Conservation (phyloP, 306 rosid genomes). For the Castanopsis chinensis region DNA sequence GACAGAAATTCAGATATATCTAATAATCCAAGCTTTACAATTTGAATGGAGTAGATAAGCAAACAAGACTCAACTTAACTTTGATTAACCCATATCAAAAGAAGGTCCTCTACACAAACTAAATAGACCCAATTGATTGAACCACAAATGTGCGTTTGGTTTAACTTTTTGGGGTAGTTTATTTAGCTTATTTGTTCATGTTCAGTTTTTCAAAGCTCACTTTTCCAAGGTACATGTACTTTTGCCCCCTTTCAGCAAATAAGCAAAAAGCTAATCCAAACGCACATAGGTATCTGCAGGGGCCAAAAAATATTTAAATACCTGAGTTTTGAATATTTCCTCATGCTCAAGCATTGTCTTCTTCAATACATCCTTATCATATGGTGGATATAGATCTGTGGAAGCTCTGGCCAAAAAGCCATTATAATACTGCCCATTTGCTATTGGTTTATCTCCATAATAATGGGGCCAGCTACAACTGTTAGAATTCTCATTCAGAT, state of each 20-base stretch:
- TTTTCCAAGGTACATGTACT: too few relatives aligned
- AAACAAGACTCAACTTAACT: slow-evolving; percentile 7
- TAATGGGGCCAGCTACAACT: slow-evolving; percentile 81
- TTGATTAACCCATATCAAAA: slow-evolving; percentile 15
- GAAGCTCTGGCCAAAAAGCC: slow-evolving; percentile 46
- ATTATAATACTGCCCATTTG: slow-evolving; percentile 66
- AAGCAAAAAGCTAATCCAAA: too few relatives aligned
- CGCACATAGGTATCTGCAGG: not conserved
- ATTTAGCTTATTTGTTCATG: too few relatives aligned
- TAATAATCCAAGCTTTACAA: slow-evolving; percentile 16
- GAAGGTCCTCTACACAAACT: slow-evolving; percentile 7
- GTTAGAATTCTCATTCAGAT: slow-evolving; percentile 93
- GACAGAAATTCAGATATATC: slow-evolving; percentile 20
- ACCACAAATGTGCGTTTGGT: not conserved
- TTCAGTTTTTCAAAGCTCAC: too few relatives aligned
- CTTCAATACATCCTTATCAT: slow-evolving; percentile 78
- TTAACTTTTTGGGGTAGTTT: too few relatives aligned
- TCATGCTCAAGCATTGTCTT: slow-evolving; percentile 88
- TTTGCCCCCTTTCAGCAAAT: too few relatives aligned
- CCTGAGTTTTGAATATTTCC: slow-evolving; percentile 81
- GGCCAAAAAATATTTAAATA: slow-evolving; percentile 24
- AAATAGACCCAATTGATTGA: slow-evolving; percentile 11
- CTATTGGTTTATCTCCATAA: slow-evolving; percentile 59
- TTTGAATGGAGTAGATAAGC: not conserved
- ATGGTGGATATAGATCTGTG: slow-evolving; percentile 47